Evolutionary conservation across 179 eudicot species (phyloP).

Genomic region (Spergularia azorica): DNA sequence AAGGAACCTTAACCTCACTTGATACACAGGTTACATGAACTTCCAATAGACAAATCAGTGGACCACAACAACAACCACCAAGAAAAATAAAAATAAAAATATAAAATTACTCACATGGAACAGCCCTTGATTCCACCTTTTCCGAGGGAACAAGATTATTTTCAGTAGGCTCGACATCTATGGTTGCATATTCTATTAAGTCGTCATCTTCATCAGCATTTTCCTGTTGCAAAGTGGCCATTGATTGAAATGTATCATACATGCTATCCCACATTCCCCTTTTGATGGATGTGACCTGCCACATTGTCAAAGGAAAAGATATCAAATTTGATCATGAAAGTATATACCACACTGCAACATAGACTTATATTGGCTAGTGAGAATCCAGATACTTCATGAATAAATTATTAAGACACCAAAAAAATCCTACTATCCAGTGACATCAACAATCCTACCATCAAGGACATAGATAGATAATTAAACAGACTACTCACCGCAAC

Average conservation of each 20-base stretch:
- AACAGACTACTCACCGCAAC: constrained; percentile 76
- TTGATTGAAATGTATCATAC: constrained; percentile 68
- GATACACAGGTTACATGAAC: background rate
- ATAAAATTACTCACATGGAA: constrained; percentile 45
- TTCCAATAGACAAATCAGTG: background rate
- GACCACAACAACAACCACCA: background rate
- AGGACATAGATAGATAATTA: background rate
- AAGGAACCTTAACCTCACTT: background rate
- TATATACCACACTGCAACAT: background rate
- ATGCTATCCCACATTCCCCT: constrained; percentile 89
- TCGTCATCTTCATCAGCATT: constrained; percentile 26
- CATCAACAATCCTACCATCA: background rate
- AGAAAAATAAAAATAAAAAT: background rate
- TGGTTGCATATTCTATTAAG: constrained; percentile 41
- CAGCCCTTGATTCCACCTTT: constrained; percentile 18
- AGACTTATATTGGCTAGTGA: background rate
- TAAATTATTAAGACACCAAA: background rate
- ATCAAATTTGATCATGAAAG: constrained; percentile 12
- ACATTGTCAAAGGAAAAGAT: constrained; percentile 9
- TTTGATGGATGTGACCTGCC: constrained; percentile 77
- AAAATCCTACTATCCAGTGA: background rate
- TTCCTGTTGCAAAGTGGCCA: constrained; percentile 42
- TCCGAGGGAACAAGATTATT: constrained; percentile 28
- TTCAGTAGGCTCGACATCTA: constrained; percentile 54
- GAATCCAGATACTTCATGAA: background rate